Evolutionary conservation across 148 eudicot species (phyloP).

Genomic region (Linanthus parryae): DNA sequence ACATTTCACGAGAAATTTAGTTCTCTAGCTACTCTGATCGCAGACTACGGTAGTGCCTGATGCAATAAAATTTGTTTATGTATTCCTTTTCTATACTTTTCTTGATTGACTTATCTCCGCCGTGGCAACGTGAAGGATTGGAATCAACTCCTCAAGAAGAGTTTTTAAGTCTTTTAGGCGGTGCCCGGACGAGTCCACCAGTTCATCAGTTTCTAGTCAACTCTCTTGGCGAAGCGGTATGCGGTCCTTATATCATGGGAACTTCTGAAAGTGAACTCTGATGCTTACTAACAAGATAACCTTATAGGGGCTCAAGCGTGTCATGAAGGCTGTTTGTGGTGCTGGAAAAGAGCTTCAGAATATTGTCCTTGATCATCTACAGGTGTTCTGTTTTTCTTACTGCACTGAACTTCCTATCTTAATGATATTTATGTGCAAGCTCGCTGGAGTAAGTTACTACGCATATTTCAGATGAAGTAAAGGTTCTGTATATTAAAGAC

Average conservation of each 20-base stretch:
- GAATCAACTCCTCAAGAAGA: slow-evolving; percentile 88
- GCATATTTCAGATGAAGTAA: no score
- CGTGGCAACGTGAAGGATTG: no score
- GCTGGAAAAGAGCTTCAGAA: slow-evolving; percentile 93
- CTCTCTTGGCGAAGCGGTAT: slow-evolving; percentile 91
- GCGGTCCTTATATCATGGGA: no score
- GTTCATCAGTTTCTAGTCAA: slow-evolving; percentile 93
- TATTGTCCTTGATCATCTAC: slow-evolving; percentile 82
- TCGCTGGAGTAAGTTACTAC: no score
- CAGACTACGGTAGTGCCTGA: slow-evolving; percentile 63
- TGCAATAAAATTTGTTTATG: no score
- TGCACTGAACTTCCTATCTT: neutral
- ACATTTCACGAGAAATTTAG: slow-evolving; percentile 77
- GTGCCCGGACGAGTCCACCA: slow-evolving; percentile 97
- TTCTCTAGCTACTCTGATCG: slow-evolving; percentile 66
- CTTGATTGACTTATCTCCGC: no score
- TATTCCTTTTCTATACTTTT: slow-evolving; percentile 11
- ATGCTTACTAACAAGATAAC: slow-evolving; percentile 13
- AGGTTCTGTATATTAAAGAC: no score
- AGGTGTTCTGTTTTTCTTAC: slow-evolving; percentile 40
- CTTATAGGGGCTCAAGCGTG: slow-evolving; percentile 86
- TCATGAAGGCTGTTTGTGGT: slow-evolving; percentile 61
- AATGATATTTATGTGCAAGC: no score
- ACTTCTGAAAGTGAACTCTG: neutral
- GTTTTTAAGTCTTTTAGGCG: slow-evolving; percentile 85